phyloP scores from a whole-genome alignment of 1,284 basidiomycete genomes.

The Ustilago esculenta region DNA sequence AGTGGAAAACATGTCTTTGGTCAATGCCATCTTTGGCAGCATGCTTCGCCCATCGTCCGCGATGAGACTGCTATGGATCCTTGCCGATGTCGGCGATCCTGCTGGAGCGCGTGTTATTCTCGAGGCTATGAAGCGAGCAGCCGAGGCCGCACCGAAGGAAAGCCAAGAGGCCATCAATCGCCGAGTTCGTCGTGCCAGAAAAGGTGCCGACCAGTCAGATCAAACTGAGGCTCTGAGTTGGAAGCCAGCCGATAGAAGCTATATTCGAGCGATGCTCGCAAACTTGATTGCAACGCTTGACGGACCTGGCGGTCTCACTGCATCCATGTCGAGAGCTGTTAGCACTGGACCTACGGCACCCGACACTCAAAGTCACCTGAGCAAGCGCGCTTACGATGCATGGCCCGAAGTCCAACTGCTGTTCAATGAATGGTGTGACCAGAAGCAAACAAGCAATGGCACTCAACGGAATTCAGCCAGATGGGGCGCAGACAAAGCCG shows the following conservation, averaged over 20 bases:
- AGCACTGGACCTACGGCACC: no score
- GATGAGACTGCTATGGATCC: conserved; percentile 13
- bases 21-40: conserved; percentile 10
- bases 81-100: conserved; percentile 20
- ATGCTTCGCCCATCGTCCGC: conserved; percentile 4
- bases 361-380: no score
- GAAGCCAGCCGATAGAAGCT: conserved; percentile 19
- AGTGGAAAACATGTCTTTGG: not conserved
- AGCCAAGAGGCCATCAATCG: not conserved
- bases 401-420: conserved; percentile 31
- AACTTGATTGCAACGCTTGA: conserved; percentile 2
- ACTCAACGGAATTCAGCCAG: not conserved
- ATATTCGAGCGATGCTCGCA: conserved; percentile 27
- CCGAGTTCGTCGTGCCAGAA: conserved; percentile 7
- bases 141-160: not conserved
- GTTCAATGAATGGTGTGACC: conserved; percentile 14
- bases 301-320: conserved; percentile 23
- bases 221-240: conserved; percentile 1
- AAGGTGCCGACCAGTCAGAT: not conserved
- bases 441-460: not conserved
- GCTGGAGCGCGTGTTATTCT: conserved; percentile 21
- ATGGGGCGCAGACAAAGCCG: conserved; percentile 1
- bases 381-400: conserved; percentile 8
- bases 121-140: conserved; percentile 27
- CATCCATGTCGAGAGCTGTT: not conserved